Percentiles rank a stretch among this genome's conserved stretches.
phyloP scores from a whole-genome alignment of 139 green algal genomes.

The Pedinophyceae sp. region DNA sequence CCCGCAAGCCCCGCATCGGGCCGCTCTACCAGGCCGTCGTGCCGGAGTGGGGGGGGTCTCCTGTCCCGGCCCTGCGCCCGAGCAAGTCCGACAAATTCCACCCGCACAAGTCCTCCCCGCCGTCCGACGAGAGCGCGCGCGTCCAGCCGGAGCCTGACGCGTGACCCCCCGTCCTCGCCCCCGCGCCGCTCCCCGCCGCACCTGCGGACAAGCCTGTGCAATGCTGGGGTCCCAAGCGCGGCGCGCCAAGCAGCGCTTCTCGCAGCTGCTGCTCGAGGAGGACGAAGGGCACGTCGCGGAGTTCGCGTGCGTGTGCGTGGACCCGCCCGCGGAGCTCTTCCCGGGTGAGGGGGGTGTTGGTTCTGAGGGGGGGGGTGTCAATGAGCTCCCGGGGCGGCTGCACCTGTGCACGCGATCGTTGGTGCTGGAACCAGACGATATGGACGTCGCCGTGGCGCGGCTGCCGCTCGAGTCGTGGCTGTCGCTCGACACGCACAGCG shows the following conservation, averaged over 20 bases:
- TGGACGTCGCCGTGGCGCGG: constrained; percentile 61
- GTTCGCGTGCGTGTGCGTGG: no score
- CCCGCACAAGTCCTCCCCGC: background rate
- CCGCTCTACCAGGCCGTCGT: constrained; percentile 31
- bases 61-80: background rate
- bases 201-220: background rate
- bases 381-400: constrained; percentile 50
- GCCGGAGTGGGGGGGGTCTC: no score
- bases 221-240: constrained; percentile 24
- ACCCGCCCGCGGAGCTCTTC: background rate
- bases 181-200: background rate
- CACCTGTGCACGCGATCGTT: constrained; percentile 58
- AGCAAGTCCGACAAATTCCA: background rate
- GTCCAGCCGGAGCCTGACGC: no score
- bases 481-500: no score
- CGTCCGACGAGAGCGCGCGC: no score
- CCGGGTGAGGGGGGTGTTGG: background rate
- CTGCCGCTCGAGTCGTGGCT: no score
- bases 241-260: constrained; percentile 58
- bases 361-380: no score
- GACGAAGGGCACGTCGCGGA: constrained; percentile 52
- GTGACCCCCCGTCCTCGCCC: no score
- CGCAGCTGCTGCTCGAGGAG: constrained; percentile 72
- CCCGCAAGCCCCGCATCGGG: constrained; percentile 25
- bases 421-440: constrained; percentile 76